Percentiles rank a stretch among this genome's conserved stretches.
Conservation (phyloP, 2,329 filamentous ascomycete species). For the Paraphoma sp. region DNA sequence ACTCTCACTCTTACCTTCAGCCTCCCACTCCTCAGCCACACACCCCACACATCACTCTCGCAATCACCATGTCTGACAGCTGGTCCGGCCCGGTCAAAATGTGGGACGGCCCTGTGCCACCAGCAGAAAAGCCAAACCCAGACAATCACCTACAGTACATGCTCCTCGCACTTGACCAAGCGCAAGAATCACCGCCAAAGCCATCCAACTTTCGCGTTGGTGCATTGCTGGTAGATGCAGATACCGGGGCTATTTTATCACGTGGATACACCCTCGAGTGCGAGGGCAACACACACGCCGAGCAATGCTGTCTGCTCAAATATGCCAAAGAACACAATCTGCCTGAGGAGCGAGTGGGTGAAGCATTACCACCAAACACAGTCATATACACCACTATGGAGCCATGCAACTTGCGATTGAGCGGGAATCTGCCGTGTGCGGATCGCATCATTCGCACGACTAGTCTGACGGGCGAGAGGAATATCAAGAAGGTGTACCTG, state of each 20-base stretch:
- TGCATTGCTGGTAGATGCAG: slow-evolving; percentile 75
- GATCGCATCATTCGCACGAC: slow-evolving; percentile 72
- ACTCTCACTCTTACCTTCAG: slow-evolving; percentile 15
- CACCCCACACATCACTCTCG: slow-evolving; percentile 9
- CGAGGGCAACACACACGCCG: slow-evolving; percentile 92
- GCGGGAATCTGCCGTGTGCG: slow-evolving; percentile 78
- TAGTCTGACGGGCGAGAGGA: slow-evolving; percentile 54
- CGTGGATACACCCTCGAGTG: slow-evolving; percentile 92
- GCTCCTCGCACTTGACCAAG: slow-evolving; percentile 75
- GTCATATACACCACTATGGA: slow-evolving; percentile 93
- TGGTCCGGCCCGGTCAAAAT: slow-evolving; percentile 24
- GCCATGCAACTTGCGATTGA: slow-evolving; percentile 76
- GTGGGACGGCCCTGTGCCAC: slow-evolving; percentile 27
- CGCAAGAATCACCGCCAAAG: slow-evolving; percentile 79
- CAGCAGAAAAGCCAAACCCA: slow-evolving; percentile 25
- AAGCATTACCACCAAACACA: slow-evolving; percentile 60
- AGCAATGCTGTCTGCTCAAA: slow-evolving; percentile 90
- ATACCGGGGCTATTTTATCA: slow-evolving; percentile 67
- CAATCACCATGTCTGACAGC: slow-evolving; percentile 27
- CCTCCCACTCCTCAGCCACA: background rate
- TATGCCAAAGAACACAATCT: slow-evolving; percentile 51
- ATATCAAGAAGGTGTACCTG: slow-evolving; percentile 80
- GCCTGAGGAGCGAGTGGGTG: slow-evolving; percentile 62
- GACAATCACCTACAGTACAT: slow-evolving; percentile 61
- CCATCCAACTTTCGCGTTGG: slow-evolving; percentile 94